phyloP scores from a whole-genome alignment of 495 filamentous ascomycete genomes.

The Patellaria atrata region DNA sequence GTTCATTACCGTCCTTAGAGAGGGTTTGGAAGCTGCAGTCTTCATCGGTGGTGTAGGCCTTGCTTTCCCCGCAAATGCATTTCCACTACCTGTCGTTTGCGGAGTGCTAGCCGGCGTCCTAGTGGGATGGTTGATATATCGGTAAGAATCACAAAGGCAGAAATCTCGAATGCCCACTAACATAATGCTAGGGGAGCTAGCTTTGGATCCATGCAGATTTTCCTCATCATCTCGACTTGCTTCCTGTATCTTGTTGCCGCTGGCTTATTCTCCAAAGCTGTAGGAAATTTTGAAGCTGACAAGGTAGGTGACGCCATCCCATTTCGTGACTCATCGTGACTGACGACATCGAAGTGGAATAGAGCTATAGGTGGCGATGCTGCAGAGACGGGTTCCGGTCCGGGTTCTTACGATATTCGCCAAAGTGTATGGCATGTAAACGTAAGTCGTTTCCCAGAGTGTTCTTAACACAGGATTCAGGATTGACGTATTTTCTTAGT shows the following conservation, averaged over 20 bases:
- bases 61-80: slow-evolving; percentile 53
- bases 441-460: slow-evolving; percentile 31
- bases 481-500: slow-evolving; percentile 33
- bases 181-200: slow-evolving; percentile 39
- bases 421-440: slow-evolving; percentile 87
- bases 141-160: slow-evolving; percentile 36
- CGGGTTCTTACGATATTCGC: slow-evolving; percentile 78
- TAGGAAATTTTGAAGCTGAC: slow-evolving; percentile 56
- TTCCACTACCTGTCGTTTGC: slow-evolving; percentile 58
- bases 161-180: slow-evolving; percentile 4
- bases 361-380: slow-evolving; percentile 55
- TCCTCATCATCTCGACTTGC: slow-evolving; percentile 68
- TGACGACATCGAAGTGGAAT: slow-evolving; percentile 40
- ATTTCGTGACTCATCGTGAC: not conserved
- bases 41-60: slow-evolving; percentile 73
- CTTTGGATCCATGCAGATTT: slow-evolving; percentile 54
- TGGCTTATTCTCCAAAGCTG: slow-evolving; percentile 60
- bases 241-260: slow-evolving; percentile 78
- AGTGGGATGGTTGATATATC: slow-evolving; percentile 62
- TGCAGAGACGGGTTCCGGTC: slow-evolving; percentile 56
- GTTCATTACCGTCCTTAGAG: slow-evolving; percentile 69
- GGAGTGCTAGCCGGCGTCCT: slow-evolving; percentile 48
- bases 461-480: not conserved
- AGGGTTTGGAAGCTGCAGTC: slow-evolving; percentile 56
- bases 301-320: slow-evolving; percentile 13